Base-by-base conservation (phyloP, 768 basidiomycete genomes). In the Scleroderma bovista region DNA sequence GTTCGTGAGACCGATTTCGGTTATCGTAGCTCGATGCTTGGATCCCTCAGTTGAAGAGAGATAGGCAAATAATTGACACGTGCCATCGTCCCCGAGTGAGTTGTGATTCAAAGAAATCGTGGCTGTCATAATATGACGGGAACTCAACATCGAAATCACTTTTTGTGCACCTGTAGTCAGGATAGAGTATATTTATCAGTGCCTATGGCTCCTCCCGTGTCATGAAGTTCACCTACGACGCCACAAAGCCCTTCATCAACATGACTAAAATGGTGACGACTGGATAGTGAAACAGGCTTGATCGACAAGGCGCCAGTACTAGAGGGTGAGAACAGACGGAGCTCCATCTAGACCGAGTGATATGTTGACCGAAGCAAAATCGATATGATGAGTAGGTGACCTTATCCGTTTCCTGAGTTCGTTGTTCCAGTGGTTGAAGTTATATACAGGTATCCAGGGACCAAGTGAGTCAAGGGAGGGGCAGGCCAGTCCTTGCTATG, bases 101-200 rank as follows among this genome's bases (percentile, higher is more conserved):
- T 83, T 86, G 50, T 81, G 75, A 11, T 78, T 75, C 20, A 85
- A 55, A 17, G 76, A 67, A 29, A 86, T 68, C 55, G 74, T 78
- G 26, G 73, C 74, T 36, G 84, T 72, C 2, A 60, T 53, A 29
- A 57, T 51, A 20, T 69, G 70, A 20, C 75, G 75, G 15, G 69
- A 57, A 2, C 64, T 68, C 23, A 85, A 71, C 46, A 71, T 63
- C 11, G 68, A 61, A 19, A 85, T 75, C 20, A 85, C 63, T 40
- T 70, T 67, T 50, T 75, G 72, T 5, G 81, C 83, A 42, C 81
- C 83, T 83, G n/a, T n/a, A 52, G 23, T 43, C 24, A 33, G 51
- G 22, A 46, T 10, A 26, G 19, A 46, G 43, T 24, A 44, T 6
- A 46, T 41, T 31, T 29, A 36, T 59, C 37, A 31, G 16, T 19